Base-by-base conservation (phyloP, 1,139 yeast genomes). In the Diutina catenulata region DNA sequence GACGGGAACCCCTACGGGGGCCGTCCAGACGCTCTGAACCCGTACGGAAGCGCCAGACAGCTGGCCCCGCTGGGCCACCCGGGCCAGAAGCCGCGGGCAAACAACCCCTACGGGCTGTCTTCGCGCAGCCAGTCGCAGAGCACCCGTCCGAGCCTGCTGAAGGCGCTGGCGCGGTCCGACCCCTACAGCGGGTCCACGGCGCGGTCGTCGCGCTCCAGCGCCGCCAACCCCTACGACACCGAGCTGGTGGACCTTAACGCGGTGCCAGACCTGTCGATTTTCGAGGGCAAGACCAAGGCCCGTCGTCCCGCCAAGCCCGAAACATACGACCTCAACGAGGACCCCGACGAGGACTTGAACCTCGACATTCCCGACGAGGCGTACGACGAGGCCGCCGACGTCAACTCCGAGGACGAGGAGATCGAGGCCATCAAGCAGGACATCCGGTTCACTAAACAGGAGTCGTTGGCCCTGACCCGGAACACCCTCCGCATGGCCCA, bases 351-450 rank as follows among this genome's bases (percentile, higher is more conserved):
- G 23, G 72, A 62, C 62, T 67, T 55, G 57, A 68, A 54, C 59
- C 13, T 22, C 10, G 28, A 33, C 2, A 31, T 31, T 8, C 35
- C 26, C 13, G 67, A 51, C 60, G 70, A 50, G 65, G 64, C 57
- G 33, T 68, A 60, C 36, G 60, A 53, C 37, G 60, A 60, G 38
- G 69, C 70, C 42, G 75, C 76, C 44, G 58, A 64, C 45, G 59
- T 66, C 15, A 64, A 66, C 45, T 61, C 68, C 4, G 84, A 77
- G 47, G 94, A 87, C 44, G 95, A 84, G 54, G 97, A 87, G 46
- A 87, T 88, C 15, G 95, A 86, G 51, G 86, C 79, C 35, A 75
- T 91, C 49, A 86, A 83, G 55, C 82, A 81, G 47, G 88, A 88
- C 49, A 81, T 84, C 45, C 68, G 86, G 43, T 87, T 81, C 53